Evolutionary conservation across 2,329 filamentous ascomycete species (phyloP).

Genomic region (Microascus cirrosus): DNA sequence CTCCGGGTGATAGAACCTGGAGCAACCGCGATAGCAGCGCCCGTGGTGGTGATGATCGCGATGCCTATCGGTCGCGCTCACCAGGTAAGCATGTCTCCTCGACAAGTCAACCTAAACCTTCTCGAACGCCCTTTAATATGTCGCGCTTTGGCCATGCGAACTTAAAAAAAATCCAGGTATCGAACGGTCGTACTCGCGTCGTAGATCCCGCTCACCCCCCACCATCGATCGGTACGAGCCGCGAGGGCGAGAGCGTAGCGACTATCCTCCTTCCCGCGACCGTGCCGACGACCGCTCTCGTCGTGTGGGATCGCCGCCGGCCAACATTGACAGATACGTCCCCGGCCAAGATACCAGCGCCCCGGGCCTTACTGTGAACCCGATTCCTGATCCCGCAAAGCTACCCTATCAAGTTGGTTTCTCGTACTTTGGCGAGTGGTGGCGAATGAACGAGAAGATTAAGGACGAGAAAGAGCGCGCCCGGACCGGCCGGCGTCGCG

Average conservation of each 20-base stretch:
- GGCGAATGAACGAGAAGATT: constrained; percentile 70
- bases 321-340: constrained; percentile 76
- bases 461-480: constrained; percentile 69
- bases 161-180: constrained; percentile 27
- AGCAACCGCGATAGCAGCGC: constrained; percentile 41
- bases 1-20: constrained; percentile 42
- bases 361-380: constrained; percentile 42
- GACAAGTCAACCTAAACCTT: not conserved
- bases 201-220: constrained; percentile 59
- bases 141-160: not conserved
- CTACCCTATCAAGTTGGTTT: constrained; percentile 75
- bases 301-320: constrained; percentile 48
- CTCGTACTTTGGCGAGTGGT: constrained; percentile 80
- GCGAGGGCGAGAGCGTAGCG: constrained; percentile 51
- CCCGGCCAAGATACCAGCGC: constrained; percentile 54
- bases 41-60: constrained; percentile 38
- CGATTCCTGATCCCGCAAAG: constrained; percentile 59
- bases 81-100: constrained; percentile 45
- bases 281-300: constrained; percentile 45
- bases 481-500: constrained; percentile 57
- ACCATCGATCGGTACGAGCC: constrained; percentile 71
- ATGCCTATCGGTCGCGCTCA: constrained; percentile 56
- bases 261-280: constrained; percentile 43
- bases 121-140: not conserved
- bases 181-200: constrained; percentile 45